Conservation (phyloP, 169 alveolate genomes). For the Cryptosporidium bovis region DNA sequence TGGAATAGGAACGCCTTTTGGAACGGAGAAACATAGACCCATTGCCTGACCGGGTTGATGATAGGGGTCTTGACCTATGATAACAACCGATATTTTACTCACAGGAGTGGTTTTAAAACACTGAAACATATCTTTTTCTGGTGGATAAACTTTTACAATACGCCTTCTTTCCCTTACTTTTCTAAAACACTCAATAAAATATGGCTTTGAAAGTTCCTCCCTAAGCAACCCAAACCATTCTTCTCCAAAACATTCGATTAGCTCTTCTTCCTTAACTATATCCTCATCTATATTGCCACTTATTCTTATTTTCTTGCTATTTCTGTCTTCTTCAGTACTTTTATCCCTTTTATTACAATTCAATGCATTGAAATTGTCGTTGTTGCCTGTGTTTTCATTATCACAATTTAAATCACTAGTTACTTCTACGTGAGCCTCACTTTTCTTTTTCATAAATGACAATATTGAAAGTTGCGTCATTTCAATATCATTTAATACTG, state of each 20-base stretch:
- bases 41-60: constrained; percentile 96
- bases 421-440: no score
- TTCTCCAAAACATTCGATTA: constrained; percentile 54
- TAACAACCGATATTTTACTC: constrained; percentile 87
- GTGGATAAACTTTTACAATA: constrained; percentile 85
- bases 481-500: not conserved
- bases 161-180: constrained; percentile 82
- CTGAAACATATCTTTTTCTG: constrained; percentile 85
- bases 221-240: constrained; percentile 81
- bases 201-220: constrained; percentile 81
- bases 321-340: not conserved
- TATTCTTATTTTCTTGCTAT: constrained; percentile 1
- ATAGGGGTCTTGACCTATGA: constrained; percentile 99
- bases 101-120: constrained; percentile 88
- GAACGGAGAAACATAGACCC: constrained; percentile 96
- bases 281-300: not conserved
- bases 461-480: constrained; percentile 16
- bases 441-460: constrained; percentile 15
- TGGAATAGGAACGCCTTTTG: constrained; percentile 92
- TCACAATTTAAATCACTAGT: not conserved
- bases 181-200: constrained; percentile 82
- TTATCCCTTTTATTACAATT: not conserved
- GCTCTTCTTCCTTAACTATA: constrained; percentile 8
- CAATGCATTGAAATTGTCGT: no score
- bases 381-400: not conserved